A percentile compares a stretch with the other conserved stretches of the same genome.
Evolutionary conservation across 768 basidiomycete species (phyloP).

Genomic region (Boletus tomentosulus): DNA sequence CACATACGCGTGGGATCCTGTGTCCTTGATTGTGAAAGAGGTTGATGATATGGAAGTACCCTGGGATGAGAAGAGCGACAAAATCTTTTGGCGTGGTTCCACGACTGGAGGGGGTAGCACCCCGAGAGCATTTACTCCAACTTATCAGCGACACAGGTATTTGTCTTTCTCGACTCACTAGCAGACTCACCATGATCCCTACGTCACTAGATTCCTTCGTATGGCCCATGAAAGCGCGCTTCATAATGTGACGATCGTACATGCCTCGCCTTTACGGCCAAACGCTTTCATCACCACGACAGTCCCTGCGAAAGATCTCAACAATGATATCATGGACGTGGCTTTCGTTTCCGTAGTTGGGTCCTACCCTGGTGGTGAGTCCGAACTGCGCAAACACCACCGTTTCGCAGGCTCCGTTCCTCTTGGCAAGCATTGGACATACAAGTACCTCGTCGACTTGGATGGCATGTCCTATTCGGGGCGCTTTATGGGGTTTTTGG

Average conservation of each 20-base stretch:
- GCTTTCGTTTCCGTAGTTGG: constrained; percentile 80
- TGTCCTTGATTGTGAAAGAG: constrained; percentile 67
- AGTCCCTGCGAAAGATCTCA: constrained; percentile 58
- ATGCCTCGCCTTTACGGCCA: constrained; percentile 60
- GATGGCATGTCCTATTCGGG: constrained; percentile 97
- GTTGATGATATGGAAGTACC: constrained; percentile 35
- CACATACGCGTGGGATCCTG: constrained; percentile 87
- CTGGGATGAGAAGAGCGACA: constrained; percentile 84
- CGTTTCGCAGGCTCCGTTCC: constrained; percentile 73
- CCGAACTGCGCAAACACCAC: constrained; percentile 57
- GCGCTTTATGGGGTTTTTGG: constrained; percentile 78
- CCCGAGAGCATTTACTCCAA: constrained; percentile 74
- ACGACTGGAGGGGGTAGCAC: constrained; percentile 92
- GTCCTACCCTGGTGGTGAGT: constrained; percentile 72
- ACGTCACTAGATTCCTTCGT: constrained; percentile 54
- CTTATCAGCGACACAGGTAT: constrained; percentile 85
- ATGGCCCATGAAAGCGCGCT: constrained; percentile 57
- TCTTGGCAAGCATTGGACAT: constrained; percentile 84
- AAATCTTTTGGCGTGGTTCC: constrained; percentile 92
- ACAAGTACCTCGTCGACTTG: constrained; percentile 89
- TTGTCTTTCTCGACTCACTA: constrained; percentile 10
- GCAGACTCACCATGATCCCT: not conserved
- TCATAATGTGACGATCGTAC: constrained; percentile 58
- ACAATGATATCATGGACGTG: constrained; percentile 79
- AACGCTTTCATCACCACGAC: constrained; percentile 55